Base-by-base conservation (phyloP, 352 stramenopile genomes). In the Globisporangium barbulae region DNA sequence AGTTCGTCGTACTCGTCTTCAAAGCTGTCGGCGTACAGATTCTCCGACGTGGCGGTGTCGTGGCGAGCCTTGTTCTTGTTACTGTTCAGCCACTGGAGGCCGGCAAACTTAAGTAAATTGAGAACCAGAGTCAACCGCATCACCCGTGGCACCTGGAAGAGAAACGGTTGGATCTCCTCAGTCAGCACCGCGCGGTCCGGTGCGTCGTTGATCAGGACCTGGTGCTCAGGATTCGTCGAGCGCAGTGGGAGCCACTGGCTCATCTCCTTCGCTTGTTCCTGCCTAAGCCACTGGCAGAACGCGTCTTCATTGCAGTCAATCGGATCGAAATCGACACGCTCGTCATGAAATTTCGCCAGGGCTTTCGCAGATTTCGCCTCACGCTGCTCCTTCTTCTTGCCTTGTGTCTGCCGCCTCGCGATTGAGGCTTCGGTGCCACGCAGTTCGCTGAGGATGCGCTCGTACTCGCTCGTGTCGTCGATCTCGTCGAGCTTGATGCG, bases 151-250 rank as follows among this genome's bases (percentile, higher is more conserved):
- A 92, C 70, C 45, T 55, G 44, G 67, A 93, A 92, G 33, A 95
- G 59, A 67, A 93, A 95, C 25, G 87, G 87, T 37, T 89, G 70
- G 35, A 93, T 75, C 67, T 95, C 87, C 55, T 95, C 87, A 0
- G 71, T 85, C 57, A 94, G 62, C 21, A 83, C 73, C 0, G 79
- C 77, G 19, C 84, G 72, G 33, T 93, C 85, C 15, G 87, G 85
- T 22, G 88, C 73, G 6, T 72, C 48, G 45, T 89, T 77, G 35
- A 95, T 89, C 25, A 85, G 48, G 0, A 74, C 58, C 42, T 71
- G 60, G n/a, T 95, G 79, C 0, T 65, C 39, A 4, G 74, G 71
- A 53, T 84, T 76, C 8, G 64, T 77, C 5, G 73, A 65, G 15
- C 67, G 75, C 22, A 93, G 55, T 13, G 87, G 85, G 0, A 63